Percentiles rank a stretch among this genome's conserved stretches.
Evolutionary conservation across 2,329 filamentous ascomycete species (phyloP).

Genomic region (Xylogone sp.): DNA sequence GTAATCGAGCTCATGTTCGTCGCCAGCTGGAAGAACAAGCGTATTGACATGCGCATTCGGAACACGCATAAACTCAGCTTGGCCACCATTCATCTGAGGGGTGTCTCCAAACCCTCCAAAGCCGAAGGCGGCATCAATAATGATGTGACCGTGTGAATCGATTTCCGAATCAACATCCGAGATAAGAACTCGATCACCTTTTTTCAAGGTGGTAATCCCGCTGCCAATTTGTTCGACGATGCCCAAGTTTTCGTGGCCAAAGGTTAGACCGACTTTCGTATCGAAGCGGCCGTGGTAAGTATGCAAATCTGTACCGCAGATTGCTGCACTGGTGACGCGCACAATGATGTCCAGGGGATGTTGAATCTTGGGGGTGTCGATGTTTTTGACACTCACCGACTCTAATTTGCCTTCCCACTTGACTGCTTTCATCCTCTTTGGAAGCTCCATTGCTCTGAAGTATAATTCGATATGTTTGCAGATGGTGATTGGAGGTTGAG

Average conservation of each 20-base stretch:
- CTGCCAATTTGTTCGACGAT: constrained; percentile 40
- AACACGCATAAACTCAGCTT: constrained; percentile 80
- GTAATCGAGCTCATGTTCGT: constrained; percentile 19
- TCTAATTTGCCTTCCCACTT: constrained; percentile 7
- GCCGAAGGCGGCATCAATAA: constrained; percentile 40
- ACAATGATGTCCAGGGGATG: constrained; percentile 45
- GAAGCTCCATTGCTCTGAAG: too few relatives aligned
- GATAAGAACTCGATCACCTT: constrained; percentile 48
- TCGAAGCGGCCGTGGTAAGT: constrained; percentile 40
- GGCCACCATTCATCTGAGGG: constrained; percentile 63
- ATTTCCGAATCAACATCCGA: constrained; percentile 44
- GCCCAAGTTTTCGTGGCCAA: constrained; percentile 52
- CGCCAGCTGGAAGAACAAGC: constrained; percentile 61
- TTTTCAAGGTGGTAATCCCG: constrained; percentile 39
- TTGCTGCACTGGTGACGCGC: constrained; percentile 41
- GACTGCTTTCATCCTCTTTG: constrained; percentile 17
- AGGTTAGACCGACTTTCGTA: constrained; percentile 9
- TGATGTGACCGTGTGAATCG: constrained; percentile 44
- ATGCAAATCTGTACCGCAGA: constrained; percentile 53
- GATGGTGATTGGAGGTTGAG: too few relatives aligned
- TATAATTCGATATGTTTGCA: too few relatives aligned
- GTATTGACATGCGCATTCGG: constrained; percentile 74
- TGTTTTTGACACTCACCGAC: constrained; percentile 55
- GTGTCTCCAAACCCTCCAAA: constrained; percentile 3
- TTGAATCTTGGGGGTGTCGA: constrained; percentile 35